A percentile compares a stretch with the other conserved stretches of the same genome.
phyloP scores from a whole-genome alignment of 1,139 yeast genomes.

The Kurtzmaniella quercitrusa region DNA sequence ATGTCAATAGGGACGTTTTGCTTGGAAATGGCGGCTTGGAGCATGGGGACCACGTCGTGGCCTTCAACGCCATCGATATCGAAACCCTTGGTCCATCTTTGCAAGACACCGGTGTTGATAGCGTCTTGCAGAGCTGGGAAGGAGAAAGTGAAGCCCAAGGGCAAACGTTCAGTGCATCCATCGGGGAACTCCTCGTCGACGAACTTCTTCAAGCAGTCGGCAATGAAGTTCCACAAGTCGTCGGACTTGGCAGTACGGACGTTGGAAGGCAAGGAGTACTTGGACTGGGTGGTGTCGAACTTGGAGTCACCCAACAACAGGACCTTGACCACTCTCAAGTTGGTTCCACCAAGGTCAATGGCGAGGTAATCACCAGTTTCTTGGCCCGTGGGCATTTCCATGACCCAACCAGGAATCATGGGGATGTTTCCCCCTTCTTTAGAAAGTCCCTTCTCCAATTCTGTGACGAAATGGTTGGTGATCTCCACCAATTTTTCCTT shows the following conservation, averaged over 20 bases:
- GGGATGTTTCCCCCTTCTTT: conserved; percentile 82
- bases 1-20: conserved; percentile 73
- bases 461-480: conserved; percentile 57
- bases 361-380: conserved; percentile 90
- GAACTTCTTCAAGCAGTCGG: conserved; percentile 67
- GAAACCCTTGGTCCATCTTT: conserved; percentile 98
- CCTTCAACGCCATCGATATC: conserved; percentile 95
- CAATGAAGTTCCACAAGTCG: conserved; percentile 81
- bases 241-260: conserved; percentile 79
- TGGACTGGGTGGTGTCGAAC: conserved; percentile 80
- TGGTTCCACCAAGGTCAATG: conserved; percentile 94
- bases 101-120: conserved; percentile 81
- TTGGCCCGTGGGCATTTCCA: conserved; percentile 87
- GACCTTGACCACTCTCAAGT: conserved; percentile 84
- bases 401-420: conserved; percentile 96
- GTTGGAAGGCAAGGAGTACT: conserved; percentile 67
- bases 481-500: conserved; percentile 58
- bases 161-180: conserved; percentile 52
- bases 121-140: conserved; percentile 86
- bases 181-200: conserved; percentile 58
- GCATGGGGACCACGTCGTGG: conserved; percentile 87
- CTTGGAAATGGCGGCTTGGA: conserved; percentile 68
- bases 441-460: conserved; percentile 76
- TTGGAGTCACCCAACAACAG: conserved; percentile 72
- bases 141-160: conserved; percentile 93